A percentile compares a stretch with the other conserved stretches of the same genome.
Evolutionary conservation across 108 stramenopile genomes (phyloP).

Genomic region (Nitzschia putrida): DNA sequence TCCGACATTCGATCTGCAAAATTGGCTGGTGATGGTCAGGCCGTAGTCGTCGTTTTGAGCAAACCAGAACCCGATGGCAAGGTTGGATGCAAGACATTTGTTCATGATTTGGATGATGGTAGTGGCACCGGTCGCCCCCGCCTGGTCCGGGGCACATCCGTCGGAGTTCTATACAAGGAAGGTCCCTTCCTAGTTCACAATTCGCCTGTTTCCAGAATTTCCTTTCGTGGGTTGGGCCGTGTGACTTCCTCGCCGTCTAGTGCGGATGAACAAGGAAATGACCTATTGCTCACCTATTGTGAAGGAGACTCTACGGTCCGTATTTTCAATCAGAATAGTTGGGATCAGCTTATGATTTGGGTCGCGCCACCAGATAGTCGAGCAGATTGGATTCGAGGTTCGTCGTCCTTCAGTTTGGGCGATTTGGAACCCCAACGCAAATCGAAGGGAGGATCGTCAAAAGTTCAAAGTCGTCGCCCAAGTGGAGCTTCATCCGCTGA

Average conservation of each 20-base stretch:
- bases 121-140: neutral
- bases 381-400: slow-evolving; percentile 81
- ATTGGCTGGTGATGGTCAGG: slow-evolving; percentile 74
- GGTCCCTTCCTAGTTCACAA: slow-evolving; percentile 80
- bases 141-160: slow-evolving; percentile 30
- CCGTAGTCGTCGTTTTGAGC: slow-evolving; percentile 58
- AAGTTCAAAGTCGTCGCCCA: slow-evolving; percentile 14
- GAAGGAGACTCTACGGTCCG: slow-evolving; percentile 52
- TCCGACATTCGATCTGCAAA: slow-evolving; percentile 51
- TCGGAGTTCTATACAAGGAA: slow-evolving; percentile 73
- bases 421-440: slow-evolving; percentile 66
- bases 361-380: slow-evolving; percentile 62
- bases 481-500: slow-evolving; percentile 19
- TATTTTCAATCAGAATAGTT: slow-evolving; percentile 76
- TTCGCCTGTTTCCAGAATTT: slow-evolving; percentile 66
- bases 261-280: slow-evolving; percentile 61
- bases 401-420: slow-evolving; percentile 75
- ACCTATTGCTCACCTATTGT: slow-evolving; percentile 79
- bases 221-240: slow-evolving; percentile 74
- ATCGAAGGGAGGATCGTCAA: slow-evolving; percentile 20
- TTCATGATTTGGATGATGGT: slow-evolving; percentile 65
- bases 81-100: slow-evolving; percentile 65
- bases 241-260: slow-evolving; percentile 50
- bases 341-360: slow-evolving; percentile 83
- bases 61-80: slow-evolving; percentile 43